phyloP scores from a whole-genome alignment of 495 filamentous ascomycete genomes.

The Lasiosphaeria miniovina region DNA sequence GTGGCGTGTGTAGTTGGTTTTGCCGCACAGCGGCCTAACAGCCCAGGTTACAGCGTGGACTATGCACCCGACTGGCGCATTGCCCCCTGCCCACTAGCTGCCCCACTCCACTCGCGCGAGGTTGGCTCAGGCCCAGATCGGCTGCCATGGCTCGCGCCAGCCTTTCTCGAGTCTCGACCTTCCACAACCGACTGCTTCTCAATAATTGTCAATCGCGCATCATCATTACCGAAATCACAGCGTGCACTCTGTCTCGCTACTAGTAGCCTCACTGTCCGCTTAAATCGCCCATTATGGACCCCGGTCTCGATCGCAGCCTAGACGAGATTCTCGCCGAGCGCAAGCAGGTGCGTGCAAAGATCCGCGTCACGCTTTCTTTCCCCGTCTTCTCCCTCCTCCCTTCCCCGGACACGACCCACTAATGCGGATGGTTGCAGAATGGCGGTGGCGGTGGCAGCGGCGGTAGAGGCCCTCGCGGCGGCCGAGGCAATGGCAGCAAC shows the following conservation, averaged over 20 bases:
- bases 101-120: background rate
- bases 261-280: background rate
- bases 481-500: conserved; percentile 18
- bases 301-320: conserved; percentile 67
- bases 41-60: background rate
- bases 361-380: background rate
- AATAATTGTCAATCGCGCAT: background rate
- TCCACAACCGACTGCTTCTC: background rate
- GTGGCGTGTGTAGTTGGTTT: no score
- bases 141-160: background rate
- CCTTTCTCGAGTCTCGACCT: background rate
- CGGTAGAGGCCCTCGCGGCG: conserved; percentile 9
- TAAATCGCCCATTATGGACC: conserved; percentile 16
- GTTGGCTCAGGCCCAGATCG: background rate
- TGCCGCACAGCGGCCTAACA: background rate
- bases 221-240: background rate
- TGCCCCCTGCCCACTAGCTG: background rate
- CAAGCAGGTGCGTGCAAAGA: conserved; percentile 48
- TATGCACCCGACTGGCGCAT: background rate
- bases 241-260: no score
- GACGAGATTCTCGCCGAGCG: conserved; percentile 84
- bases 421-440: conserved; percentile 12
- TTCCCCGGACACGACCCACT: conserved; percentile 10
- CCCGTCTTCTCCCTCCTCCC: background rate
- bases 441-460: conserved; percentile 13